Conservation (phyloP, 2,329 filamentous ascomycete genomes). For the Nothophaeocryptopus gaeumannii region DNA sequence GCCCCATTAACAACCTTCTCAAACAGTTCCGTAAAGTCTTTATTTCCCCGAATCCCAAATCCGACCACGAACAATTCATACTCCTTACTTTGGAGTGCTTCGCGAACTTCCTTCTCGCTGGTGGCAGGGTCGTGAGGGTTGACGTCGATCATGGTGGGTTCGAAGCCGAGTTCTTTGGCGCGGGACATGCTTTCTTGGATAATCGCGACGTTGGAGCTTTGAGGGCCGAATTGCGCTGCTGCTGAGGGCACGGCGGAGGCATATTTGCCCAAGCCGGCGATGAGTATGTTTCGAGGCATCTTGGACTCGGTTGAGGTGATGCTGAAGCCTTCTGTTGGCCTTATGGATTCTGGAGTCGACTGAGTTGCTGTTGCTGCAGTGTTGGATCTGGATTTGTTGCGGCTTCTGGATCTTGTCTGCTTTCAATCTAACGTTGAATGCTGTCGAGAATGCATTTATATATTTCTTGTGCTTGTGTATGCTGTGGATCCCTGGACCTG, state of each 20-base stretch:
- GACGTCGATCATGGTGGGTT: conserved; percentile 13
- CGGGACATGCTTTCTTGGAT: conserved; percentile 2
- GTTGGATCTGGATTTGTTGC: too few relatives aligned
- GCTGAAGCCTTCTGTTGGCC: too few relatives aligned
- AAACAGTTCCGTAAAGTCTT: conserved; percentile 19
- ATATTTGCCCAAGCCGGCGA: conserved; percentile 9
- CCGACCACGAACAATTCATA: conserved; percentile 19
- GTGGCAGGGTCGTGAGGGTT: conserved; percentile 5
- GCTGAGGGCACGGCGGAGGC: conserved; percentile 3
- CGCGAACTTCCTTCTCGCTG: conserved; percentile 4
- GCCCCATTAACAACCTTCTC: conserved; percentile 17
- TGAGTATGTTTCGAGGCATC: conserved; percentile 6
- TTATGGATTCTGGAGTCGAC: too few relatives aligned
- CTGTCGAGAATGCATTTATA: too few relatives aligned
- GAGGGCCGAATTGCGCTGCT: conserved; percentile 2
- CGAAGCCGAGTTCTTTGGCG: conserved; percentile 14
- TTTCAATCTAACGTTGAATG: too few relatives aligned
- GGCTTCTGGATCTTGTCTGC: too few relatives aligned
- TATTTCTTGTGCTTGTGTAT: too few relatives aligned
- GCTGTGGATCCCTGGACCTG: too few relatives aligned
- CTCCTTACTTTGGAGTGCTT: conserved; percentile 1
- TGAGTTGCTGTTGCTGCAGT: too few relatives aligned
- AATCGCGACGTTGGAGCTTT: not conserved
- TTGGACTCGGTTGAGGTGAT: not conserved
- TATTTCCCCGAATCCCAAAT: conserved; percentile 14